Conservation (phyloP, 192 early-diverging fungal species). For the Hyaloraphidium curvatum region DNA sequence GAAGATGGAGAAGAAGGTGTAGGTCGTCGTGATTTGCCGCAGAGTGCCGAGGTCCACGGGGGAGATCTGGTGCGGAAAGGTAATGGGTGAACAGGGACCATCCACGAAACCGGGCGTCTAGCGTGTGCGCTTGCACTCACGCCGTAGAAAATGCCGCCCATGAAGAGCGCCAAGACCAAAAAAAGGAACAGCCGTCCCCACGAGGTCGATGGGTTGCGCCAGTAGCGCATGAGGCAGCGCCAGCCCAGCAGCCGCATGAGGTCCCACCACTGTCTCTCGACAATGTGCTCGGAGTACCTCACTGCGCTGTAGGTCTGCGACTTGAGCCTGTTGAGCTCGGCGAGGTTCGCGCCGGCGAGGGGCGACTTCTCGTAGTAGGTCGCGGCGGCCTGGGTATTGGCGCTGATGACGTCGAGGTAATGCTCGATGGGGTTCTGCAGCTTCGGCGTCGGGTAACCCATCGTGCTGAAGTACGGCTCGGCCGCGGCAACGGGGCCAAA, state of each 20-base stretch:
- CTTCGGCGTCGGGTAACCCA: slow-evolving; percentile 20
- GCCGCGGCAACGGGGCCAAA: slow-evolving; percentile 42
- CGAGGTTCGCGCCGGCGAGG: not conserved
- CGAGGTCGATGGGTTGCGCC: not conserved
- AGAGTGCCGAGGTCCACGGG: slow-evolving; percentile 18
- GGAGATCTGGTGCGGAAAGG: no score
- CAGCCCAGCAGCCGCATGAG: not conserved
- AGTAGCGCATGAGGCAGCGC: not conserved
- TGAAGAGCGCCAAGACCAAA: not conserved
- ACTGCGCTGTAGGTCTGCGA: not conserved
- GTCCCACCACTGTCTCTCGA: not conserved
- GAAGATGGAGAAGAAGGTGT: not conserved
- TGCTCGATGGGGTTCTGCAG: slow-evolving; percentile 1
- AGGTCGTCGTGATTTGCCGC: not conserved
- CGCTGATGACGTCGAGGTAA: not conserved
- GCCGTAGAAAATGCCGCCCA: not conserved
- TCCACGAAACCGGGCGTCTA: not conserved
- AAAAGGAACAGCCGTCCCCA: slow-evolving; percentile 3
- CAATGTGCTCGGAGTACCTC: not conserved
- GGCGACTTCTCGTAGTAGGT: slow-evolving; percentile 1
- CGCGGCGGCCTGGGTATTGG: not conserved
- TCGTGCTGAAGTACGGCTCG: slow-evolving; percentile 34
- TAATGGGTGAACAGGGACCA: not conserved
- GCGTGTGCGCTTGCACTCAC: not conserved
- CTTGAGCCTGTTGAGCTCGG: not conserved